Evolutionary conservation across 139 green algal species (phyloP), one percentile per base, ranked within the genome.

Genomic region (Gonium pectorale): DNA sequence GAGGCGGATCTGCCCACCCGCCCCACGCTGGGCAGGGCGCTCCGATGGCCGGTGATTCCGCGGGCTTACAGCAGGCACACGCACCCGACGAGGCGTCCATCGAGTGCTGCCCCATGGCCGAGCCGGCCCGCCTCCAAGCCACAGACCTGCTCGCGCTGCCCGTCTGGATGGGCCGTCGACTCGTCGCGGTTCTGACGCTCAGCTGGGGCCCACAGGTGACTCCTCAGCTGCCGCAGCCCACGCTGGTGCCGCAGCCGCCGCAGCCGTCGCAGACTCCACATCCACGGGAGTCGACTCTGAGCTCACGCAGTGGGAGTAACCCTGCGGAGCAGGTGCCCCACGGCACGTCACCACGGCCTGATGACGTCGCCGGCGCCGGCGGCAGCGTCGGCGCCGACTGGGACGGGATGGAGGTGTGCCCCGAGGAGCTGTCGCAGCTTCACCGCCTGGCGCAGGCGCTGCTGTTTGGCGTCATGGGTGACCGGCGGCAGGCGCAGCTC

Each of bases 401-500:
- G 26, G 41, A 31, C 62, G 31, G 62, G 1, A 68, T 41, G 62
- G 41, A n/a, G 24, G 0, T 73, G 38, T 24, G 0, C 2, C 67
- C 67, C 0, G 0, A 2, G 71, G 71, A 38, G 33, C 71, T 80
- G 71, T 1, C 26, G 29, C n/a, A 68, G 59, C 75, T 82, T 19
- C 29, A 46, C 40, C 59, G 40, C 5, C 43, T 82, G 75, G 75
- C 59, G 41, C 41, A 60, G 59, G 43, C 71, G 40, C n/a, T 82
- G n/a, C 40, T 60, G 40, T 82, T 62, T 5, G 75, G 75, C 2
- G 17, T 70, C 6, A 33, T 35, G 40, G 11, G 29, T 15, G 75
- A 71, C n/a, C 63, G 43, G 19, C 41, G 35, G 29, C 40, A 71
- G 29, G 41, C 52, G 13, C 59, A 59, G 19, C 15, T 13, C 21